phyloP scores from a whole-genome alignment of 2,329 filamentous ascomycete species.

The Colletotrichum sansevieriae region DNA sequence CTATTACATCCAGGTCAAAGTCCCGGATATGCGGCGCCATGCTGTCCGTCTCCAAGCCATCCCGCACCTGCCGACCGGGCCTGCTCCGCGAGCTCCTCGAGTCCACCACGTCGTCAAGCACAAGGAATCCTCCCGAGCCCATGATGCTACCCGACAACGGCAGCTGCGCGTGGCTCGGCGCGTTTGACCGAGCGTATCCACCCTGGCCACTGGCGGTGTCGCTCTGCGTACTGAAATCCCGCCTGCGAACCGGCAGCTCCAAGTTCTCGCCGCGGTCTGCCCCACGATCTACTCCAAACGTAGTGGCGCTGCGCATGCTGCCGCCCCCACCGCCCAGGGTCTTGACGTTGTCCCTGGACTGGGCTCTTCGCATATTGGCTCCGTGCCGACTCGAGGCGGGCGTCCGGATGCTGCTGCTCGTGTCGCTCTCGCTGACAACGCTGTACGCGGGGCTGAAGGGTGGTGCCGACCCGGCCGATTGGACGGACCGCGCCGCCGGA shows the following conservation, averaged over 20 bases:
- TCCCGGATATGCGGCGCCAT: constrained; percentile 51
- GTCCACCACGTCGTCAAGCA: constrained; percentile 46
- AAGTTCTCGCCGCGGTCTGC: constrained; percentile 46
- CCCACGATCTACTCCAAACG: constrained; percentile 42
- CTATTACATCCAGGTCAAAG: constrained; percentile 54
- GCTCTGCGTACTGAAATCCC: constrained; percentile 30
- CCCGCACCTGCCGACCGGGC: constrained; percentile 32
- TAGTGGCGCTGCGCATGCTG: constrained; percentile 39
- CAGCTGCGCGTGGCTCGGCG: constrained; percentile 40
- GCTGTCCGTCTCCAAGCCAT: constrained; percentile 44
- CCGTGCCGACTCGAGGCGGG: constrained; percentile 42
- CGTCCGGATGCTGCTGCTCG: constrained; percentile 46
- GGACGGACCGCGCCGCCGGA: constrained; percentile 45
- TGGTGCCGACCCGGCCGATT: constrained; percentile 42
- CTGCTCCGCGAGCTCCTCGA: constrained; percentile 41
- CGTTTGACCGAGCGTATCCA: constrained; percentile 38
- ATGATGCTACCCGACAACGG: constrained; percentile 33
- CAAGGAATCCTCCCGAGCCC: constrained; percentile 44
- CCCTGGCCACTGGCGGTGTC: constrained; percentile 35
- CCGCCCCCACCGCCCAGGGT: constrained; percentile 13
- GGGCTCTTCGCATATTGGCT: constrained; percentile 32
- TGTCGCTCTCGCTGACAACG: constrained; percentile 48
- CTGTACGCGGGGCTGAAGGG: constrained; percentile 48
- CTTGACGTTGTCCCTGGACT: constrained; percentile 42
- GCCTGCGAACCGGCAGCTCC: constrained; percentile 43